Base-by-base conservation (phyloP, 73 alveolate genomes). In the Blepharisma stoltei region DNA sequence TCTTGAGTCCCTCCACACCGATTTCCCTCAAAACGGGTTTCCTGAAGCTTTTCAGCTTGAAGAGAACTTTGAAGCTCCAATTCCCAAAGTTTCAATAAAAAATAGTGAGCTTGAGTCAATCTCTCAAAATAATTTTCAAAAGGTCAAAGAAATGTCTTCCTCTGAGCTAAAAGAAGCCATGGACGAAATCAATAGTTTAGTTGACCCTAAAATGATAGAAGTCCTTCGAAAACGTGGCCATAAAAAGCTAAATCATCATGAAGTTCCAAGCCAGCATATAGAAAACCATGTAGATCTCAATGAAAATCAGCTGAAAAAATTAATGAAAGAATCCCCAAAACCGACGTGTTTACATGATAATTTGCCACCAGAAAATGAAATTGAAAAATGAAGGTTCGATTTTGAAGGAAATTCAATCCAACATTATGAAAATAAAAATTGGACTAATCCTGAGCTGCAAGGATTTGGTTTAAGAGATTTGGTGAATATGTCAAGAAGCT, bases 221-320 rank as follows among this genome's bases (percentile, higher is more conserved):
- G 11, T 60, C 14, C 73, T 60, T 20, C 37, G 73, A 60, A 14
- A 25, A 20, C 38, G 73, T 8, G 73, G 73, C 38, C 49, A n/a
- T 1, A 60, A 60, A 60, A 60, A 60, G 37, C 73, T 60, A 9
- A 60, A 60, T 20, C 38, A 8, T 20, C 11, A n/a, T 20, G 45
- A 25, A 60, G 2, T 8, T 14, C 14, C 38, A 1, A 32, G 3
- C 41, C 41, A 32, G 49, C 14, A 20, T 20, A 18, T 20, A 25
- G 46, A 20, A 14, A 38, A 60, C 5, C 14, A 38, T 60, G 14
- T 38, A 14, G 73, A 60, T 60, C 14, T 60, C 18, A 25, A 60
- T 18, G 73, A 60, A 38, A 14, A 60, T 14, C 46, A n/a, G 14
- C 46, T 60, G 11, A 32, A 32, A 32, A 25, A 60, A 20, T 14